Base-by-base conservation (phyloP, 352 stramenopile genomes). In the Aphanomyces stellatus region DNA sequence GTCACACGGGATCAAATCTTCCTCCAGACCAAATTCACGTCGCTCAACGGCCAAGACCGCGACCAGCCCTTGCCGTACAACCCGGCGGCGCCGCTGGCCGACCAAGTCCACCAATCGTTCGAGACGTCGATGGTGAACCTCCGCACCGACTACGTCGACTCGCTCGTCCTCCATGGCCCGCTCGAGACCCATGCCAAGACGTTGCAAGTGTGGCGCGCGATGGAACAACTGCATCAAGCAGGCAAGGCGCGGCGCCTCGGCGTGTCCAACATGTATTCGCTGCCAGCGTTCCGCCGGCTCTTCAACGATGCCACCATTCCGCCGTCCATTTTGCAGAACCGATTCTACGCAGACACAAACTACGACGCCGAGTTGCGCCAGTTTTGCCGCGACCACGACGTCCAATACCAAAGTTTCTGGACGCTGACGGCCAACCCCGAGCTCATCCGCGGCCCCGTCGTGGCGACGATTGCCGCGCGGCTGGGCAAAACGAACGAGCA, bases 21-120 rank as follows among this genome's bases (percentile, higher is more conserved):
- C 69, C 42, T 88, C 34, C 82, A 90, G 70, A 87, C 80, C 2
- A 90, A 90, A 51, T 90, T 86, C 59, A 88, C 82, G 2, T 65
- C 72, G 2, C 42, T 79, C 24, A 27, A 42, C 49, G 80, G 78
- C 22, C 82, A 88, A 55, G 80, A 88, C 71, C 73, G 69, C 11
- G 71, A 78, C 51, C 78, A 77, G 24, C 46, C 46, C 1, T 55
- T 87, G 19, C 81, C 81, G 11, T 90, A 90, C 53, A 78, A 90
- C 74, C 53, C 41, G 7, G 51, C 74, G 66, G 65, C 69, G 27
- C 46, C 71, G 1, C 28, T 88, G 0, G 64, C 70, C 67, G 69
- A 80, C 4, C 73, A 85, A 65, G 77, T 87, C n/a, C 13, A 61
- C 51, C 67, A 76, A 55, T 85, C 73, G 13, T 56, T 90, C 11